Conservation (phyloP, 257 asterid genomes). For the Salvia rosmarinus region DNA sequence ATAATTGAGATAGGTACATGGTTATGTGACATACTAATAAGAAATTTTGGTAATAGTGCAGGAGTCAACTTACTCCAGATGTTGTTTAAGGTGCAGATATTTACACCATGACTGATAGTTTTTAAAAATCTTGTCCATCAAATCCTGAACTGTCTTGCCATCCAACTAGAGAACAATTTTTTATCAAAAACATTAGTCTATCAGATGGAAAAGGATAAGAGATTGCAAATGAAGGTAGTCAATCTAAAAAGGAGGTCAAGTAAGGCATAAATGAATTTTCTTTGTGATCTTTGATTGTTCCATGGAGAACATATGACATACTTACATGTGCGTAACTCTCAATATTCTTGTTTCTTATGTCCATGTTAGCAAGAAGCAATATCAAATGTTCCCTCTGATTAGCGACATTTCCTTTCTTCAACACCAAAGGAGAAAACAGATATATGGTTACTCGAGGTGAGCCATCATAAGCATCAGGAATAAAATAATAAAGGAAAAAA, state of each 20-base stretch:
- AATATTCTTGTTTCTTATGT: conserved; percentile 63
- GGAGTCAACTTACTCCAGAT: conserved; percentile 78
- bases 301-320: conserved; percentile 25
- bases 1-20: conserved; percentile 22
- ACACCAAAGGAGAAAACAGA: conserved; percentile 40
- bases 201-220: no score
- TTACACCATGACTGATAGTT: conserved; percentile 92
- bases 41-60: conserved; percentile 25
- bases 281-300: conserved; percentile 17
- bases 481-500: not conserved
- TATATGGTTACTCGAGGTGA: conserved; percentile 24
- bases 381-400: conserved; percentile 98
- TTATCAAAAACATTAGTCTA: conserved; percentile 2
- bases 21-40: conserved; percentile 17
- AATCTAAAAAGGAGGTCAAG: conserved; percentile 13
- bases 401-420: conserved; percentile 96
- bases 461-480: conserved; percentile 17
- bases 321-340: conserved; percentile 61
- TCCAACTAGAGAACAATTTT: conserved; percentile 62
- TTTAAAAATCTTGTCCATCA: conserved; percentile 73
- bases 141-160: conserved; percentile 52
- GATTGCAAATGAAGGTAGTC: no score
- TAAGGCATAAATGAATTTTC: not conserved
- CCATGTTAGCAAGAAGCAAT: conserved; percentile 94
- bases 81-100: conserved; percentile 63